Evolutionary conservation across 345 rosid species (phyloP).

Genomic region (Salix viminalis): DNA sequence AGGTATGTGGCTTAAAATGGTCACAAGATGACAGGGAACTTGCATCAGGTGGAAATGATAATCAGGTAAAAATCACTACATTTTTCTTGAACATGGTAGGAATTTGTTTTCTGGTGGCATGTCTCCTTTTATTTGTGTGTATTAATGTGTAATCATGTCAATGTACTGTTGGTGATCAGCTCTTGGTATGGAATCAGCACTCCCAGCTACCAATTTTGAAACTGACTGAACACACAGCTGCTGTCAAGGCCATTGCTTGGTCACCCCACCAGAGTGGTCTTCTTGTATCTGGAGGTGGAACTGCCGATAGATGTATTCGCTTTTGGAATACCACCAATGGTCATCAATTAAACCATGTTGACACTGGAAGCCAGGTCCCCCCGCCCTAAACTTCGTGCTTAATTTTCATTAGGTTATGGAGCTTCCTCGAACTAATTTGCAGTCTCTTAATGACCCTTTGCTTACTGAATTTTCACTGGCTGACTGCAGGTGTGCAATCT

Average conservation of each 20-base stretch:
- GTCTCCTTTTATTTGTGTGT: neutral
- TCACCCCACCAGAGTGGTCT: conserved; percentile 93
- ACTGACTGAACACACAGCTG: conserved; percentile 95
- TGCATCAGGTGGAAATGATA: conserved; percentile 98
- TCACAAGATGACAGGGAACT: conserved; percentile 96
- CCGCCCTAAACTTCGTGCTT: neutral
- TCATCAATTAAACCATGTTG: conserved; percentile 73
- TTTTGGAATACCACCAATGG: conserved; percentile 95
- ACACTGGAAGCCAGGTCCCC: conserved; percentile 89
- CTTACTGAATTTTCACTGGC: neutral
- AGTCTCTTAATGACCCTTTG: neutral
- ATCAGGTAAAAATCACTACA: conserved; percentile 51
- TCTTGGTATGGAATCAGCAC: conserved; percentile 93
- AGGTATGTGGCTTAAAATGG: conserved; percentile 94
- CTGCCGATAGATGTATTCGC: conserved; percentile 92
- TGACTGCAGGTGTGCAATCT: conserved; percentile 76
- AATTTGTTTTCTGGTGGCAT: neutral
- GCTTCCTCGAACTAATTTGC: neutral
- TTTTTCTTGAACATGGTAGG: neutral
- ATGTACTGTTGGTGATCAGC: conserved; percentile 37
- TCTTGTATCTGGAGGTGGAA: conserved; percentile 98
- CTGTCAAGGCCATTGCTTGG: conserved; percentile 97
- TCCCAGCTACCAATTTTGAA: conserved; percentile 71
- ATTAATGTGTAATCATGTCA: neutral
- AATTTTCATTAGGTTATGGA: neutral